Evolutionary conservation across 2,329 filamentous ascomycete genomes (phyloP), one percentile per base, ranked within the genome.

Genomic region (Pseudopyrenochaeta lycopersici): DNA sequence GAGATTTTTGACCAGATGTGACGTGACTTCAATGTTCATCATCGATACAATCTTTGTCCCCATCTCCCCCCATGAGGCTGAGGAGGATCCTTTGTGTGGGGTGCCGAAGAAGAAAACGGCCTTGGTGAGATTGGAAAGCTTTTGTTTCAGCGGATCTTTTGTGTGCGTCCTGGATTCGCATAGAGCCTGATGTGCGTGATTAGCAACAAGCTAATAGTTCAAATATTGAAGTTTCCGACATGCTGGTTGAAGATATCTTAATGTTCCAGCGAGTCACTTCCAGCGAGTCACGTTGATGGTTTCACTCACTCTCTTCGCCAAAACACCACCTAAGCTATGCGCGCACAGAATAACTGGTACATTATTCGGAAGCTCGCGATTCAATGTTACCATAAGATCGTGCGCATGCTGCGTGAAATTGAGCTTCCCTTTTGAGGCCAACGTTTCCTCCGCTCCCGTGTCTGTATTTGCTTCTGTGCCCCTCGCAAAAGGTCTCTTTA

Each of bases 21-120:
- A 32, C 4, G 27, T 18, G 14, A 44, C 31, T 23, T 53, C 54
- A 11, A 48, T 23, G 15, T 46, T 44, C 18, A 31, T 48, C 40
- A 57, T 45, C 2, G 54, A 49, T 20, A 35, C 45, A 21, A 57
- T 49, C 14, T 52, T 41, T 18, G 49, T 57, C 5, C 39, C 45
- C 17, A 50, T 57, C 21, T 52, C 39, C 3, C 41, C 52, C 48
- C 44, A 49, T 27, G 29, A 31, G 14, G 54, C 54, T 31, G 40
- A 38, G 21, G 17, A 35, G n/a, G 44, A 46, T 15, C 54, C 49
- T 20, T 30, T 31, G 36, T 57, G 54, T 12, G 54, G 54, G 12
- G 54, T 41, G 9, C 54, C 54, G 33, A 57, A 57, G 31, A 57
- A 57, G 12, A 57, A 45, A 20, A 57, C 36, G 14, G 49, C 54